Evolutionary conservation across 2,329 filamentous ascomycete genomes (phyloP).

Genomic region (Alternaria sp.): DNA sequence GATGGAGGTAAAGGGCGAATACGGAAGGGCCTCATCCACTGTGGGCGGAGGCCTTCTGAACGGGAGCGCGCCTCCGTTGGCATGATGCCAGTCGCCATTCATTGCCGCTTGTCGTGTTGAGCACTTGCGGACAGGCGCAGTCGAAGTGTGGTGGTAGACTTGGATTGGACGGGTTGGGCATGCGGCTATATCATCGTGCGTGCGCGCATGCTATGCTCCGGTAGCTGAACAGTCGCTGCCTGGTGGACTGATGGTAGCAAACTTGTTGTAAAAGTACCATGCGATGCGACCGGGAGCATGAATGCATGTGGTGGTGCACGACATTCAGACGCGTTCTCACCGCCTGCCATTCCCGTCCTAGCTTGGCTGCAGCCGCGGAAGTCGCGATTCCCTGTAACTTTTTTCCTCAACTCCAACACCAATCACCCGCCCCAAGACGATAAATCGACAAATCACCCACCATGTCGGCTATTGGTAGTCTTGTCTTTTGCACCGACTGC

Average conservation of each 20-base stretch:
- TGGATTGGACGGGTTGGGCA: neutral
- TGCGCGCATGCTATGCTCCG: slow-evolving; percentile 16
- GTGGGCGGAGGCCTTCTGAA: slow-evolving; percentile 53
- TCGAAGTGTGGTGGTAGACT: neutral
- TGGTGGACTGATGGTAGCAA: neutral
- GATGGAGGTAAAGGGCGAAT: slow-evolving; percentile 80
- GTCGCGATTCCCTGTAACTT: slow-evolving; percentile 26
- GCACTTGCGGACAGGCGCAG: slow-evolving; percentile 1
- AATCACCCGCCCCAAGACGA: neutral
- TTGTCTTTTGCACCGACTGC: slow-evolving; percentile 92
- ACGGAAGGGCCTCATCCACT: slow-evolving; percentile 79
- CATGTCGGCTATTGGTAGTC: slow-evolving; percentile 89
- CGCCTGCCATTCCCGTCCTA: slow-evolving; percentile 30
- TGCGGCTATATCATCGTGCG: slow-evolving; percentile 16
- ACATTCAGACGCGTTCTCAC: slow-evolving; percentile 31
- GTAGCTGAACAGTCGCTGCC: neutral
- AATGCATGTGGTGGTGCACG: slow-evolving; percentile 7
- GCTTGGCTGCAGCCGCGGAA: slow-evolving; percentile 17
- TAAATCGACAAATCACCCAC: slow-evolving; percentile 23
- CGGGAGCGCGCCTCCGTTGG: slow-evolving; percentile 42
- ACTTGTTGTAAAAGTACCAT: neutral
- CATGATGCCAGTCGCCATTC: slow-evolving; percentile 42
- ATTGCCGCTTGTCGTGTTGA: slow-evolving; percentile 23
- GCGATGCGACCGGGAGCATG: slow-evolving; percentile 9
- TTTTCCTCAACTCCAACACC: slow-evolving; percentile 19